These are phyloP conservation scores for Crithidia mellificae DNA, from an alignment of 208 protist genomes.

Conservation along the genomic window DNA sequence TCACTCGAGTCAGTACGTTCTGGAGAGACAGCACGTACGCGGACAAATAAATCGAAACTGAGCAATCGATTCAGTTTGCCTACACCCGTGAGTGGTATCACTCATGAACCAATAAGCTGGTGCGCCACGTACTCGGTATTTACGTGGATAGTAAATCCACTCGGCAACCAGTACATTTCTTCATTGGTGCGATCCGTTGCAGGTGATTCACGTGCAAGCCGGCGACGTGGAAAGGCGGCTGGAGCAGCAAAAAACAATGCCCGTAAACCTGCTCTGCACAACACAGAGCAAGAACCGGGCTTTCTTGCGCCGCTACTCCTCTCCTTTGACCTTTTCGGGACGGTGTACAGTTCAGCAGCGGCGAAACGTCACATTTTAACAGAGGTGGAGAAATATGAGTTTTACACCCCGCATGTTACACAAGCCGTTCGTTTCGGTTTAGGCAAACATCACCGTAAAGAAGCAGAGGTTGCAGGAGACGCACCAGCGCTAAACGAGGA, in stretches of 20 bases:
- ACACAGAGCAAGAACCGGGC: background rate
- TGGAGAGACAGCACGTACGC: no score
- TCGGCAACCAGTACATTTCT: constrained; percentile 24
- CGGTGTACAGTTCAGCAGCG: constrained; percentile 14
- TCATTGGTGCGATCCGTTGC: constrained; percentile 8
- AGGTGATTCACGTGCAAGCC: background rate
- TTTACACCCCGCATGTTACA: constrained; percentile 25
- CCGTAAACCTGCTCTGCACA: no score
- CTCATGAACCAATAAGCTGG: constrained; percentile 12
- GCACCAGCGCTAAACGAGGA: background rate
- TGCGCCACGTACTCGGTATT: constrained; percentile 35
- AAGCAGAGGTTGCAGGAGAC: no score
- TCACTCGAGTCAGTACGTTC: constrained; percentile 25
- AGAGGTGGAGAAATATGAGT: background rate
- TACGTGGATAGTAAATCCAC: constrained; percentile 36
- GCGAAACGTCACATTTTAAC: constrained; percentile 11
- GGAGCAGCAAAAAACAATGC: no score
- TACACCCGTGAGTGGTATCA: no score
- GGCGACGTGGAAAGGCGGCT: no score
- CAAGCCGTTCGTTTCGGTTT: constrained; percentile 22
- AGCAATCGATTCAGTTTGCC: no score
- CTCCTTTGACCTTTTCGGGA: constrained; percentile 16
- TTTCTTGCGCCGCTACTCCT: constrained; percentile 13
- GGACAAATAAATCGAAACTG: no score
- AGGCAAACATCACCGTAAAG: background rate